Conservation (phyloP, 106 monocot genomes). For the Iris macrosiphon region DNA sequence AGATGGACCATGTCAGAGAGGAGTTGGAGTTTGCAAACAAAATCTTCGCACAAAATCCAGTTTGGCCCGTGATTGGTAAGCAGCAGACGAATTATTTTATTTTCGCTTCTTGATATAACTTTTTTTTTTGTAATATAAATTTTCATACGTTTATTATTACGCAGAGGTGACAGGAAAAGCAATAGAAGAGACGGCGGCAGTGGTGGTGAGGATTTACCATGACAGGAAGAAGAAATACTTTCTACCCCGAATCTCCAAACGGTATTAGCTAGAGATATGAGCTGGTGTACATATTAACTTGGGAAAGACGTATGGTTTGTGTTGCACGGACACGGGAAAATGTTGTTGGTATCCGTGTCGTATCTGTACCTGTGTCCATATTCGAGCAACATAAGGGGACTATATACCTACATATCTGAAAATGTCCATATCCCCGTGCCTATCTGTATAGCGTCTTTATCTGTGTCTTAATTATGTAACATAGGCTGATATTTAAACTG, state of each 20-base stretch:
- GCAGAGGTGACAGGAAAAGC: conserved; percentile 91
- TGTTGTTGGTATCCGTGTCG: no score
- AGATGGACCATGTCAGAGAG: conserved; percentile 70
- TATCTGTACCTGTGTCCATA: no score
- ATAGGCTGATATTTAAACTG: no score
- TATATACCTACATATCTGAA: no score
- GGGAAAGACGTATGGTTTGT: no score
- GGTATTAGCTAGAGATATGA: conserved; percentile 65
- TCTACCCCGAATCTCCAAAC: conserved; percentile 68
- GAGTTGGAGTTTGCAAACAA: conserved; percentile 65
- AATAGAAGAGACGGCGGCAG: conserved; percentile 88
- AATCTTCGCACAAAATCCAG: conserved; percentile 58
- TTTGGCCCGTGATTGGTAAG: conserved; percentile 89
- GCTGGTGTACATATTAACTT: no score
- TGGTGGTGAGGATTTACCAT: conserved; percentile 69
- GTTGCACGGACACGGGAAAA: no score
- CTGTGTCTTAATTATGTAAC: no score
- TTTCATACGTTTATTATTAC: conserved; percentile 6
- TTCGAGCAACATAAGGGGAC: no score
- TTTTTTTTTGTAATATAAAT: conserved; percentile 11
- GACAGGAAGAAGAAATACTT: conserved; percentile 65
- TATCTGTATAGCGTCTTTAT: no score
- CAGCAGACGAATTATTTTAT: background rate
- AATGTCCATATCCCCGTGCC: no score
- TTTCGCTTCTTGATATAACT: background rate